phyloP scores from a whole-genome alignment of 225 moss, liverwort and hornwort species.

The Pseudoscleropodium purum region DNA sequence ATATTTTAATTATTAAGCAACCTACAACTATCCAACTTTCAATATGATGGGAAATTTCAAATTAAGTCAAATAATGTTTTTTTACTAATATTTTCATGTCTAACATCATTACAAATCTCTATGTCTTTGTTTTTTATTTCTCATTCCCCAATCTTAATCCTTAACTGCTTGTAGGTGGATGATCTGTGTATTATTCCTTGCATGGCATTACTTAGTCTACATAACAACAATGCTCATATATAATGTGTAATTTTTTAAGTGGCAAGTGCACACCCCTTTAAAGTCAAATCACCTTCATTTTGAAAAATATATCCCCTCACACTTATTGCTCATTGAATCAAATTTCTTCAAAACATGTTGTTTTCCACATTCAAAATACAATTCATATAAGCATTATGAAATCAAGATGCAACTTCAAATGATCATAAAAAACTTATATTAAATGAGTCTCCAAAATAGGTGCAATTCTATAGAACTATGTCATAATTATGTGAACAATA shows the following conservation, averaged over 20 bases:
- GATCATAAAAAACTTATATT: accelerated
- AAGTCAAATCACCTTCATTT: neutral
- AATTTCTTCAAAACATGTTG: neutral
- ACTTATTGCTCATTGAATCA: neutral
- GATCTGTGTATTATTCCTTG: neutral
- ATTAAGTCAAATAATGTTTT: neutral
- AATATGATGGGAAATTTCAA: neutral
- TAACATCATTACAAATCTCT: neutral
- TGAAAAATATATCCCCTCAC: neutral
- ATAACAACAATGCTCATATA: neutral
- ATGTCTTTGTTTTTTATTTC: neutral
- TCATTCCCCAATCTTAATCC: accelerated
- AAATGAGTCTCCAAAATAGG: neutral
- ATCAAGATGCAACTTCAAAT: neutral
- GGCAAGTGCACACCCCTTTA: neutral
- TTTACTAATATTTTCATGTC: neutral
- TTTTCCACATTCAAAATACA: neutral
- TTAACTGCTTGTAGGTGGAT: too few relatives aligned
- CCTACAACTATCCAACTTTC: neutral
- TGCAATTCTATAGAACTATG: neutral
- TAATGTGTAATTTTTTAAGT: neutral
- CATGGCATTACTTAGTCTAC: accelerated
- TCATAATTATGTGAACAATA: neutral
- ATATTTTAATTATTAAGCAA: neutral
- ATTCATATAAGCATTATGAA: neutral